phyloP scores from a whole-genome alignment of 805 yeast species.

The Yarrowia sp. region DNA sequence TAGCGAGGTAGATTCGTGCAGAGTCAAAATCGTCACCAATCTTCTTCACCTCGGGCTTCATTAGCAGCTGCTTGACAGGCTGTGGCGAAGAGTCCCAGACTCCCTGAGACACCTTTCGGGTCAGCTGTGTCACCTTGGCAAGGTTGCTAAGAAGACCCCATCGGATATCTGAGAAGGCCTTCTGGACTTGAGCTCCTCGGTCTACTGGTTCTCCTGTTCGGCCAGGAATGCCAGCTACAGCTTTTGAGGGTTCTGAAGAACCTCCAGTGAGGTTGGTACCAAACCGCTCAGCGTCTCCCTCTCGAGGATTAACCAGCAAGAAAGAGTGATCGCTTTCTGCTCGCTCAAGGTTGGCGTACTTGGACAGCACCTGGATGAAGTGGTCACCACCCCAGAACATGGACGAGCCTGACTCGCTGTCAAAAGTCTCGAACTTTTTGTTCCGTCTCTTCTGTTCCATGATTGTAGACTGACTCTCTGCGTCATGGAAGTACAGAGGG shows the following conservation, averaged over 20 bases:
- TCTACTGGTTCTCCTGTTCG: conserved; percentile 47
- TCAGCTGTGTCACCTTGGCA: conserved; percentile 73
- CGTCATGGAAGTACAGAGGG: conserved; percentile 90
- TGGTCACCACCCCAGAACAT: conserved; percentile 93
- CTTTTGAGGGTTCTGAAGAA: conserved; percentile 48
- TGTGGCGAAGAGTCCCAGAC: conserved; percentile 66
- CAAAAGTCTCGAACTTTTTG: conserved; percentile 77
- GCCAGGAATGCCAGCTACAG: conserved; percentile 17
- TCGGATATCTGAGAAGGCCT: conserved; percentile 69
- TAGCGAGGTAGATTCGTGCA: conserved; percentile 89
- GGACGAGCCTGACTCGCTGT: conserved; percentile 52
- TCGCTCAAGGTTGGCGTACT: conserved; percentile 66
- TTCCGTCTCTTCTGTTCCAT: conserved; percentile 65
- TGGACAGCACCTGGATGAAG: conserved; percentile 63
- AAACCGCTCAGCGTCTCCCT: conserved; percentile 56
- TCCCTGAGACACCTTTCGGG: conserved; percentile 68
- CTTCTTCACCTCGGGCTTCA: conserved; percentile 78
- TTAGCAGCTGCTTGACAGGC: conserved; percentile 63
- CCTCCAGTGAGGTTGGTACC: conserved; percentile 62
- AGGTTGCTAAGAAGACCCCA: conserved; percentile 88
- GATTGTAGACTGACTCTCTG: conserved; percentile 77
- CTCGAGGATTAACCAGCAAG: conserved; percentile 78
- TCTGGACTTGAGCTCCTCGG: conserved; percentile 53
- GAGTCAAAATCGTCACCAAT: conserved; percentile 92
- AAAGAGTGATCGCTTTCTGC: conserved; percentile 77